A percentile compares a stretch with the other conserved stretches of the same genome.
These are phyloP conservation scores for Colletotrichum musae DNA, from an alignment of 2,329 filamentous ascomycete genomes.

Conservation along the genomic window DNA sequence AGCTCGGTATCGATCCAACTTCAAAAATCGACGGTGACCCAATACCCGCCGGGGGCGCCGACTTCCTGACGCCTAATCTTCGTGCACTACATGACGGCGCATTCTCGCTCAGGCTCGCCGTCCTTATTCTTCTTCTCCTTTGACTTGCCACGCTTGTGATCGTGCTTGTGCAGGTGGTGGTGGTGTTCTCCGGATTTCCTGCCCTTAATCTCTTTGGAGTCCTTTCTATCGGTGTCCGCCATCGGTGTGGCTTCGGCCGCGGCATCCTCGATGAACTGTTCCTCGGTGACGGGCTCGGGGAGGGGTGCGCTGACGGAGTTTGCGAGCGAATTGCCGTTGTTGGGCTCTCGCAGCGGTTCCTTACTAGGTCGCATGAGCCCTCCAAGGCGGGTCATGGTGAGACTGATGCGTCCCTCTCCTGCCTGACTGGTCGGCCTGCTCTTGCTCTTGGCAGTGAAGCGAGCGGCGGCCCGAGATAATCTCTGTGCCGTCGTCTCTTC, in stretches of 20 bases:
- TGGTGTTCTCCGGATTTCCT: conserved; percentile 43
- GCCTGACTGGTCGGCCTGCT: conserved; percentile 72
- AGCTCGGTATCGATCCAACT: conserved; percentile 19
- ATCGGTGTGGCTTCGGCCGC: conserved; percentile 16
- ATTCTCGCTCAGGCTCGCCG: conserved; percentile 61
- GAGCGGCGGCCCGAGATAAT: conserved; percentile 70
- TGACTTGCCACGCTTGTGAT: conserved; percentile 54
- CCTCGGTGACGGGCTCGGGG: conserved; percentile 35
- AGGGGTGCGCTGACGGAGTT: conserved; percentile 33
- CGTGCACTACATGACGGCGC: conserved; percentile 59
- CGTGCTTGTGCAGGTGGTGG: conserved; percentile 50
- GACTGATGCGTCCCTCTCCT: conserved; percentile 70
- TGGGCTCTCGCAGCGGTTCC: conserved; percentile 58
- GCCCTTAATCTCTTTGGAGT: conserved; percentile 37
- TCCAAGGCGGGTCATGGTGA: conserved; percentile 70
- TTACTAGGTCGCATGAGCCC: conserved; percentile 66
- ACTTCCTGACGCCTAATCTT: no score
- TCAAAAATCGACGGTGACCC: not conserved
- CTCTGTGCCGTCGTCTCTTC: conserved; percentile 70
- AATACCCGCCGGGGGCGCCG: not conserved
- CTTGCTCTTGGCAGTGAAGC: conserved; percentile 63
- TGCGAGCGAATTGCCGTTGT: conserved; percentile 36
- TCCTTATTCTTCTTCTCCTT: conserved; percentile 56
- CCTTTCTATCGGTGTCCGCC: conserved; percentile 39
- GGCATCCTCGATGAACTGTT: conserved; percentile 42